Base-by-base conservation (phyloP, 1,284 basidiomycete genomes). In the Paramarasmius palmivorus region DNA sequence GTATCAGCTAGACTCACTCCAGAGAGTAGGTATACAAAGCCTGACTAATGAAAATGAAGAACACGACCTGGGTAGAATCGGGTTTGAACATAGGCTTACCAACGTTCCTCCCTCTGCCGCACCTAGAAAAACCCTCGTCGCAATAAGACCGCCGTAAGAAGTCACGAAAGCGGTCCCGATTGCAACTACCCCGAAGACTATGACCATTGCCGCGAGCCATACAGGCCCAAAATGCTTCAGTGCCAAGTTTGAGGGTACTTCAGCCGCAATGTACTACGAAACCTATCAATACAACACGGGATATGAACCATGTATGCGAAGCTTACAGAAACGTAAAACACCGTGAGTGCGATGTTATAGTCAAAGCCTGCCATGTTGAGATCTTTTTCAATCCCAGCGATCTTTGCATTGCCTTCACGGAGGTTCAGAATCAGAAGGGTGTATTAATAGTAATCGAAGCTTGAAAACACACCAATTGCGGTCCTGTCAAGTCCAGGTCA, bases 31-130 rank as follows among this genome's bases (percentile, higher is more conserved):
- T 76, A 76, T 4, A 72, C 69, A 47, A 77, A 57, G 1, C 74
- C 75, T 10, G 73, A 72, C 75, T 75, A n/a, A 47, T n/a, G 23
- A 34, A 35, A 20, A 4, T 15, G 15, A 29, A 25, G 1, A 19
- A 23, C n/a, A 17, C 36, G 9, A n/a, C 2, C 15, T 26, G 22
- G 9, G 32, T 15, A 3, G 3, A 32, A 6, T 4, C 41, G 6
- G 22, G 15, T 23, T 7, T 15, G 3, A 35, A 35, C 15, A 25
- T 47, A 25, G 20, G 57, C 68, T 44, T 34, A 75, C 74, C 63
- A 81, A 63, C 17, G 78, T 77, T 7, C 78, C 78, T 29, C 76
- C 76, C 61, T 81, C 78, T 15, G 72, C 70, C 7, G 79, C 64
- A 39, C 77, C 78, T 12, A 81, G 63, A 57, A 79, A 73, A 1